Evolutionary conservation across 1,139 yeast species (phyloP), one percentile per base, ranked within the genome.

Genomic region (Geotrichum bryndzae): DNA sequence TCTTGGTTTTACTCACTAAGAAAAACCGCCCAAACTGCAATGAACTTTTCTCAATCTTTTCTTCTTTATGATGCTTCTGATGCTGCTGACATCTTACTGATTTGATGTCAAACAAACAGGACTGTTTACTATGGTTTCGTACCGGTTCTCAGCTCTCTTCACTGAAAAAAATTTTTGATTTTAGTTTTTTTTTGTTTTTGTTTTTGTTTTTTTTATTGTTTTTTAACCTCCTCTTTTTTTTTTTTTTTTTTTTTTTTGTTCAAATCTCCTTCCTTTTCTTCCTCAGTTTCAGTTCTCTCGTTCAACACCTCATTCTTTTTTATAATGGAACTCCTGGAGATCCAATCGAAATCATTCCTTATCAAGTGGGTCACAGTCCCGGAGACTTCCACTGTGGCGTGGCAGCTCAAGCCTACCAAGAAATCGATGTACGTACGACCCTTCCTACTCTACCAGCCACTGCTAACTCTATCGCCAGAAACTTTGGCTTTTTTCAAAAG

Each of bases 291-390:
- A 35, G 5, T 35, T 35, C n/a, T 13, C 41, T 25, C 15, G 35
- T 25, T 54, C 22, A 18, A 29, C 29, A 25, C 6, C 53, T 51
- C 29, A 25, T 15, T 23, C n/a, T 56, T 13, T 13, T 25, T 23
- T 11, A 48, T 6, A 2, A 88, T 88, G 95, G 97, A 91, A 74
- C 86, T 92, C 1, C 81, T 94, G 62, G 97, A 92, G 74, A 84
- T 94, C 53, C 96, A 92, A 69, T 87, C 96, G 60, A 88, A 90
- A 72, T 88, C 94, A 64, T 92, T 89, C 71, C 83, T 91, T 67
- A 88, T 92, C 70, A 90, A 92, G 69, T 94, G 98, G 98, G 85
- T 91, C 64, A 83, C 85, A 66, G 90, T 87, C 8, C 87, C 89
- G 0, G 87, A 84, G 54, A 82, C 84, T 64, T 82, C 87, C 38